These are phyloP conservation scores for Aspergillus mulundensis DNA, from an alignment of 495 filamentous ascomycete species.

Conservation along the genomic window DNA sequence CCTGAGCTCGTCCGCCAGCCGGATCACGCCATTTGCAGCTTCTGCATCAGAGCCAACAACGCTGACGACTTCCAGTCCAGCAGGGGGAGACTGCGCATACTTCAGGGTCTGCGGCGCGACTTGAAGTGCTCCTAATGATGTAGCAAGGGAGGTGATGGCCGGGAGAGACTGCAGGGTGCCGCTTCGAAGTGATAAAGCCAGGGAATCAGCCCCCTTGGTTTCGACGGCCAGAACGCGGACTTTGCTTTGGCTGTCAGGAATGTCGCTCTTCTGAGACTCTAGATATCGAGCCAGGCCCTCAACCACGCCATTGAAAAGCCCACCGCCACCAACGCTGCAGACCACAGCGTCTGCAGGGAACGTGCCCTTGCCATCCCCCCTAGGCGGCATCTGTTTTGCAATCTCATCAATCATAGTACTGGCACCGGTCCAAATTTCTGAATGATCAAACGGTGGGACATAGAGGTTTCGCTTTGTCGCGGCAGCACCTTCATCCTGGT, in stretches of 20 bases:
- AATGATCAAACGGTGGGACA: conserved; percentile 73
- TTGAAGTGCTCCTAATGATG: conserved; percentile 63
- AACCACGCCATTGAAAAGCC: conserved; percentile 73
- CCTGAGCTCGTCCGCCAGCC: conserved; percentile 71
- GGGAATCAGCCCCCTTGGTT: conserved; percentile 68
- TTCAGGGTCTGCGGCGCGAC: conserved; percentile 68
- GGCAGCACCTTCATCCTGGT: conserved; percentile 6
- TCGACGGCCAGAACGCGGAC: conserved; percentile 70
- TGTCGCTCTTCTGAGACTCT: conserved; percentile 5
- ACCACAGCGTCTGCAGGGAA: conserved; percentile 61
- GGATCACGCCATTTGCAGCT: conserved; percentile 66
- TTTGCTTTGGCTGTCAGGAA: conserved; percentile 4
- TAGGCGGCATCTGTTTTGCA: conserved; percentile 44
- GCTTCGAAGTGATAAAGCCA: conserved; percentile 54
- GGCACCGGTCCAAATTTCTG: conserved; percentile 72
- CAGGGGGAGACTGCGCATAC: conserved; percentile 40
- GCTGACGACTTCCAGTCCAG: conserved; percentile 50
- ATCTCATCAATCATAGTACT: conserved; percentile 70
- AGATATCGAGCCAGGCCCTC: conserved; percentile 55
- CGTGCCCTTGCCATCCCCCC: conserved; percentile 8
- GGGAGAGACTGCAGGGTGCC: conserved; percentile 57
- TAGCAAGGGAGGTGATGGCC: conserved; percentile 74
- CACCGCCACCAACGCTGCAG: conserved; percentile 83
- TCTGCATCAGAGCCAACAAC: conserved; percentile 70
- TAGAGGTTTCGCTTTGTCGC: conserved; percentile 52